Evolutionary conservation across 495 filamentous ascomycete species (phyloP).

Genomic region (Trichoderma virens): DNA sequence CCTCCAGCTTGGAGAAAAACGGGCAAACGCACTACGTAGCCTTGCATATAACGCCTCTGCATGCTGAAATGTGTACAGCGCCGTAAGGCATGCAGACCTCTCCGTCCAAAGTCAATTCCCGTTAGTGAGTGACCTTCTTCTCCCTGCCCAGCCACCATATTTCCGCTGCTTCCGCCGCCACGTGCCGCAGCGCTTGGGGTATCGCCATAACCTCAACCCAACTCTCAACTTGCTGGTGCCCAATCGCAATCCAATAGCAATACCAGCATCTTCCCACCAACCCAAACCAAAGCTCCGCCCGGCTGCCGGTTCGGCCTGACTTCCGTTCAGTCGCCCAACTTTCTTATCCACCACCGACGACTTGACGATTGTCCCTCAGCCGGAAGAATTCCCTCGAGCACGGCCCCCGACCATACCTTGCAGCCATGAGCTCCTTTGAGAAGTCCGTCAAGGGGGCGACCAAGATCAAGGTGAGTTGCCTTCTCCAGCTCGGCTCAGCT

Average conservation of each 20-base stretch:
- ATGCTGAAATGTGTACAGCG: neutral
- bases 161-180: slow-evolving; percentile 4
- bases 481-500: neutral
- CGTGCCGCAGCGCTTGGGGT: neutral
- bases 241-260: neutral
- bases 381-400: neutral
- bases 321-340: slow-evolving; percentile 6
- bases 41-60: neutral
- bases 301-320: slow-evolving; percentile 5
- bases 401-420: neutral
- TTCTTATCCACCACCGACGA: neutral
- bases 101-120: neutral
- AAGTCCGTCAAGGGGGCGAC: slow-evolving; percentile 91
- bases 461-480: slow-evolving; percentile 72
- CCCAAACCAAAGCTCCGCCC: slow-evolving; percentile 5
- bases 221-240: neutral
- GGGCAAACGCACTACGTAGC: too few relatives aligned
- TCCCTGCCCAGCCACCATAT: neutral
- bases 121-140: neutral
- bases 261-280: neutral
- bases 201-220: slow-evolving; percentile 5
- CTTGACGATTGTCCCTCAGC: slow-evolving; percentile 1
- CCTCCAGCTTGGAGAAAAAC: too few relatives aligned
- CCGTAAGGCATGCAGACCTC: too few relatives aligned
- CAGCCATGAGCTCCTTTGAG: slow-evolving; percentile 58